A percentile compares a stretch with the other conserved stretches of the same genome.
These are phyloP conservation scores for Aspergillus egyptiacus DNA, from an alignment of 495 filamentous ascomycete genomes.

Conservation along the genomic window DNA sequence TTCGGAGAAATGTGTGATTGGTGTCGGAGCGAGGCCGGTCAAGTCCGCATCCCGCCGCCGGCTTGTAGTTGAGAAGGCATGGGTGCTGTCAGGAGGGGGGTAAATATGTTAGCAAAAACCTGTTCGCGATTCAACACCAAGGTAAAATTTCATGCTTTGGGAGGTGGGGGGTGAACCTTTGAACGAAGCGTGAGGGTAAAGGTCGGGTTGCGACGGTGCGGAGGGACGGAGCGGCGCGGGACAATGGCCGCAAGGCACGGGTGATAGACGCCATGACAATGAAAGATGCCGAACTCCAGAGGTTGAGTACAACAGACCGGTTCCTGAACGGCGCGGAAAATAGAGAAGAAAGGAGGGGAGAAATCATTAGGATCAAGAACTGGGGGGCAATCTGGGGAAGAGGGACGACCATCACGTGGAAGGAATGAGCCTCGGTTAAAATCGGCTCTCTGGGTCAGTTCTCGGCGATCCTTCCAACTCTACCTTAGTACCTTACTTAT, in stretches of 20 bases:
- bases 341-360: constrained; percentile 11
- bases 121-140: too few species aligned
- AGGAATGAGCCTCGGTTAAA: constrained; percentile 35
- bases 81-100: constrained; percentile 43
- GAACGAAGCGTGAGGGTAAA: constrained; percentile 34
- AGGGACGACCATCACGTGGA: constrained; percentile 31
- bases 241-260: constrained; percentile 61
- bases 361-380: constrained; percentile 2
- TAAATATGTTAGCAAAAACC: constrained; percentile 21
- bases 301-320: background rate
- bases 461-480: too few species aligned
- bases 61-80: constrained; percentile 67
- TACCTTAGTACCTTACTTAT: too few species aligned
- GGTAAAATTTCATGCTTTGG: too few species aligned
- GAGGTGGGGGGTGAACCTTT: too few species aligned
- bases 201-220: constrained; percentile 41
- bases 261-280: constrained; percentile 73
- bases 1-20: constrained; percentile 89
- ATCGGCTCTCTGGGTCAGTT: constrained; percentile 20
- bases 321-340: background rate
- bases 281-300: constrained; percentile 13
- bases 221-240: constrained; percentile 49
- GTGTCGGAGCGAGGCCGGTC: constrained; percentile 71
- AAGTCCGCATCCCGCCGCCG: constrained; percentile 57
- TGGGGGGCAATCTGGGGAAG: constrained; percentile 10